Conservation (phyloP, 108 stramenopile genomes). For the Nitzschia inconspicua region DNA sequence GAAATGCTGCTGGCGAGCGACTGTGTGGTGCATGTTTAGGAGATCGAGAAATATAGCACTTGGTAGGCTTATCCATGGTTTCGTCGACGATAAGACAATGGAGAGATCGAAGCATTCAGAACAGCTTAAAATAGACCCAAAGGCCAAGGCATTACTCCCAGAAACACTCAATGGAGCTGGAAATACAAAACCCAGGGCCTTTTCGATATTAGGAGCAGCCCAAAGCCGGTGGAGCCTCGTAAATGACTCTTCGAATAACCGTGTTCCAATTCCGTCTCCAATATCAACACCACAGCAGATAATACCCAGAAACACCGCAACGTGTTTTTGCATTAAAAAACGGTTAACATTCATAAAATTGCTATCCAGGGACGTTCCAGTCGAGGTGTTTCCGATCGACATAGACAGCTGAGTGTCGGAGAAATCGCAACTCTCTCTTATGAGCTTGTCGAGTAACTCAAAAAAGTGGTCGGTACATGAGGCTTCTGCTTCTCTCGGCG, state of each 20-base stretch:
- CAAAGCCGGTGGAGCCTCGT: constrained; percentile 33
- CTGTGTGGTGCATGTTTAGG: background rate
- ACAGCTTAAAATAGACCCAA: constrained; percentile 11
- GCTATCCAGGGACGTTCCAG: constrained; percentile 1
- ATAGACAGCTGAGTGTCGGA: constrained; percentile 35
- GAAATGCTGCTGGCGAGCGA: constrained; percentile 11
- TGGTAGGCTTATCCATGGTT: constrained; percentile 1
- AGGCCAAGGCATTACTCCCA: constrained; percentile 11
- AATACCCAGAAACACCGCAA: constrained; percentile 19
- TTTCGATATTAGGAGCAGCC: constrained; percentile 7
- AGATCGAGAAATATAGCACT: constrained; percentile 11
- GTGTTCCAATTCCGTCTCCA: constrained; percentile 7
- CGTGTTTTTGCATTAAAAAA: constrained; percentile 15
- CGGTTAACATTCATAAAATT: background rate
- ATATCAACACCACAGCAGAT: constrained; percentile 22
- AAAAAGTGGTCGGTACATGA: no score
- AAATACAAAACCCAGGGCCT: background rate
- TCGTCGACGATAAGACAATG: background rate
- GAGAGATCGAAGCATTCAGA: constrained; percentile 3
- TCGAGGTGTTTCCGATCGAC: constrained; percentile 11
- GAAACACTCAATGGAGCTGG: constrained; percentile 5
- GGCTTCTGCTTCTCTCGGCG: no score
- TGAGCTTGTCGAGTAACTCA: constrained; percentile 20
- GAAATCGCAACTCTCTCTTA: constrained; percentile 18
- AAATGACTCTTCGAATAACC: constrained; percentile 31